Evolutionary conservation across 2,329 filamentous ascomycete genomes (phyloP), one percentile per base, ranked within the genome.

Genomic region (Amauroascus niger): DNA sequence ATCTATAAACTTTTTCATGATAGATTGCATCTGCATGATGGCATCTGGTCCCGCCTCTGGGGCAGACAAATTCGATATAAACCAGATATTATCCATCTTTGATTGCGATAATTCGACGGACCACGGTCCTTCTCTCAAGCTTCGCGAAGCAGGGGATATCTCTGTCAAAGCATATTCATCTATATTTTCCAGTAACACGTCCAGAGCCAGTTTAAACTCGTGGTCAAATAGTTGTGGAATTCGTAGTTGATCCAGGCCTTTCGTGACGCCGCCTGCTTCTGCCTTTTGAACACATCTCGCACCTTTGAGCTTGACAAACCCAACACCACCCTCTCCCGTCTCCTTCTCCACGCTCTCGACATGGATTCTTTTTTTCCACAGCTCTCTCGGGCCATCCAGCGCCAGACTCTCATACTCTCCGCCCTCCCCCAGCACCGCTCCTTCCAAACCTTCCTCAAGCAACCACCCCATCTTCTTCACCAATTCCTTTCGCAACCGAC

Each of bases 331-430:
- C 39, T 86, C 86, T 60, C 87, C 86, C 35, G 69, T 71, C 5
- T 86, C 74, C 54, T 72, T 76, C 55, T 77, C 76, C 3, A 69
- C 67, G 1, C 80, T 76, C 0, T 71, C 71, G 30, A 96, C 73
- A 40, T 75, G 72, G 57, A 97, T 85, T 49, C 76, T 79, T 59
- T 77, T 79, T 70, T 79, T 84, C 77, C 93, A 96, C 56, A 96
- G 67, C 48, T 73, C 72, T 0, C 64, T 62, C 7, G 91, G 91
- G 9, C 91, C 93, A 69, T 89, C 82, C 33, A 97, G 65, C 43
- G 93, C 88, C 50, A 97, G 73, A 28, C 89, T 97, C 77, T 97
- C 93, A 69, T 94, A 97, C 73, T 97, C 93, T 2, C 93, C 93
- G 5, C 93, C 93, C 67, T 97, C 93, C 0, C 93, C 93, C 16